These are phyloP conservation scores for Naegleria gruberi DNA, from an alignment of 208 protist genomes.

Conservation along the genomic window DNA sequence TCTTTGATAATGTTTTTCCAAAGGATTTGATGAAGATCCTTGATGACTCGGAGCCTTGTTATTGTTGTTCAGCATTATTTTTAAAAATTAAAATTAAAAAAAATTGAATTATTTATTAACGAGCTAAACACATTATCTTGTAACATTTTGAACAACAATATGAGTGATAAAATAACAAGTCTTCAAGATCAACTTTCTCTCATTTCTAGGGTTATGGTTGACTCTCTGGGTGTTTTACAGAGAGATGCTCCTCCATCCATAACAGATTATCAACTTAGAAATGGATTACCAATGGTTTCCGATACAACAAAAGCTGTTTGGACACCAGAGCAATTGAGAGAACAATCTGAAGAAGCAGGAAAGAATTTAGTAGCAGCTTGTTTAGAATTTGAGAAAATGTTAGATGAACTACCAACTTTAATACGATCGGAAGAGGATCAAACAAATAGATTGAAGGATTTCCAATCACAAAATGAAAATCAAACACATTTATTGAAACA, in stretches of 20 bases:
- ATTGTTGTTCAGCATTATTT: no score
- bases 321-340: background rate
- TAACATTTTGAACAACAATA: background rate
- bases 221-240: background rate
- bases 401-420: background rate
- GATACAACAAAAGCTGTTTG: background rate
- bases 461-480: background rate
- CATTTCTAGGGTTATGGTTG: background rate
- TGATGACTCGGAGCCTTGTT: background rate
- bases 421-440: background rate
- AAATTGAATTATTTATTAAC: background rate
- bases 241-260: background rate
- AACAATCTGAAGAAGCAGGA: background rate
- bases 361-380: background rate
- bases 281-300: background rate
- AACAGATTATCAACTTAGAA: background rate
- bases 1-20: background rate
- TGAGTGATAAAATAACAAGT: background rate
- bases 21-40: background rate
- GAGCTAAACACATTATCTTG: background rate
- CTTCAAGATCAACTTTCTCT: background rate
- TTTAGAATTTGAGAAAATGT: slow-evolving; percentile 5
- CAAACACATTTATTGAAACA: background rate
- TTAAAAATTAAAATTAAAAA: background rate
- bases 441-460: background rate